Evolutionary conservation across 331 rosid species (phyloP).

Genomic region (Rosa hybrid): DNA sequence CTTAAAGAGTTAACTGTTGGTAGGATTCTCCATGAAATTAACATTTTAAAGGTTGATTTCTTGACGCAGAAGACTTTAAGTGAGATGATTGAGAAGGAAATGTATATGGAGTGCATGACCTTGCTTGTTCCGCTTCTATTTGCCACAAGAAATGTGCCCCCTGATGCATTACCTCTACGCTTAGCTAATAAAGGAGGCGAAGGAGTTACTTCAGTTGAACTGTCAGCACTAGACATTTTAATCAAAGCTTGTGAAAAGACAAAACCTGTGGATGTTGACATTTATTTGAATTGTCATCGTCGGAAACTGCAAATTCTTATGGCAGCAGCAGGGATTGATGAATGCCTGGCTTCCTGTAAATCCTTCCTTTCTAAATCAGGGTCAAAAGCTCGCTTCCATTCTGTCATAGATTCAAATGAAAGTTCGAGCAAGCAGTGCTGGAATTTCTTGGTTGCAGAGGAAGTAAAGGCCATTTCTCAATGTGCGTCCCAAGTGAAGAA

Average conservation of each 20-base stretch:
- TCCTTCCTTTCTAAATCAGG: conserved; percentile 45
- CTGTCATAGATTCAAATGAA: conserved; percentile 61
- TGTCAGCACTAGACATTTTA: conserved; percentile 82
- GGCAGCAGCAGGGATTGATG: conserved; percentile 70
- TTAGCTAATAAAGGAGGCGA: conserved; percentile 54
- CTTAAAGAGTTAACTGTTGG: conserved; percentile 69
- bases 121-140: conserved; percentile 86
- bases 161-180: conserved; percentile 60
- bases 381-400: conserved; percentile 40
- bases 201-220: conserved; percentile 61
- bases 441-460: conserved; percentile 67
- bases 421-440: conserved; percentile 59
- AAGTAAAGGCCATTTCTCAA: conserved; percentile 86
- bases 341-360: conserved; percentile 53
- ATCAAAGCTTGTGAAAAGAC: conserved; percentile 82
- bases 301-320: conserved; percentile 85
- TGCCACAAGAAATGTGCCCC: conserved; percentile 61
- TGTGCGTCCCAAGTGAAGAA: conserved; percentile 81
- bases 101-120: conserved; percentile 64
- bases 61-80: conserved; percentile 78
- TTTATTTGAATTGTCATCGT: conserved; percentile 73
- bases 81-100: conserved; percentile 76
- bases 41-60: conserved; percentile 74
- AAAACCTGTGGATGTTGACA: conserved; percentile 64
- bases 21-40: conserved; percentile 78